Conservation (phyloP, 176 grass and related monocot genomes). For the Coix lacrymajobi region DNA sequence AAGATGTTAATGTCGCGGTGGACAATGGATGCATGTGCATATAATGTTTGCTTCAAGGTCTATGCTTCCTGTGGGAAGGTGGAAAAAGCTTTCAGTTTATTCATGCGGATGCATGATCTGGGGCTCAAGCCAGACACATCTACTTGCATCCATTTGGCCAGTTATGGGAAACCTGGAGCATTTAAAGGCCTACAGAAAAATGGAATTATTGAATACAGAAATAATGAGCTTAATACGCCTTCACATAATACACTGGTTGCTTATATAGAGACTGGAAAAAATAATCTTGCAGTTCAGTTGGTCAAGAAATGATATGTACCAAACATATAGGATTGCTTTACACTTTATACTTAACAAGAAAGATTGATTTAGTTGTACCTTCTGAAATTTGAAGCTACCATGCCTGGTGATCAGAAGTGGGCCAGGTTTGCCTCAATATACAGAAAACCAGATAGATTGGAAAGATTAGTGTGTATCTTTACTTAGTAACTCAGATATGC, state of each 20-base stretch:
- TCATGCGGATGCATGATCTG: conserved; percentile 50
- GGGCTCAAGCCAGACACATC: conserved; percentile 42
- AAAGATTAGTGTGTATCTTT: background rate
- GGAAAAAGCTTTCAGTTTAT: conserved; percentile 64
- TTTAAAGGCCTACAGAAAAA: conserved; percentile 40
- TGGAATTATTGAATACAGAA: conserved; percentile 41
- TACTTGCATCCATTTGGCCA: conserved; percentile 47
- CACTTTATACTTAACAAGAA: conserved; percentile 10
- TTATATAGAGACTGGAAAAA: conserved; percentile 25
- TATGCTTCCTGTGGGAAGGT: conserved; percentile 47
- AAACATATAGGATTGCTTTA: background rate
- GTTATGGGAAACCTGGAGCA: conserved; percentile 43
- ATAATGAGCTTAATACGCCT: conserved; percentile 25
- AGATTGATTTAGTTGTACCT: conserved; percentile 13
- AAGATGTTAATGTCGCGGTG: conserved; percentile 23
- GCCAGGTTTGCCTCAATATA: background rate
- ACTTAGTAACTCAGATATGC: background rate
- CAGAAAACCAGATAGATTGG: background rate
- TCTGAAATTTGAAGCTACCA: conserved; percentile 6
- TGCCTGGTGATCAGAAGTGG: conserved; percentile 4
- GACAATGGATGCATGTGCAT: conserved; percentile 42
- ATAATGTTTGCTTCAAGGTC: conserved; percentile 61
- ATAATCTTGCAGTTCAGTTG: conserved; percentile 45
- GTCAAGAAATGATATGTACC: conserved; percentile 41
- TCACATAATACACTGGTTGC: conserved; percentile 36